phyloP scores from a whole-genome alignment of 1,284 basidiomycete species.

The Kalmanozyma brasiliensis region DNA sequence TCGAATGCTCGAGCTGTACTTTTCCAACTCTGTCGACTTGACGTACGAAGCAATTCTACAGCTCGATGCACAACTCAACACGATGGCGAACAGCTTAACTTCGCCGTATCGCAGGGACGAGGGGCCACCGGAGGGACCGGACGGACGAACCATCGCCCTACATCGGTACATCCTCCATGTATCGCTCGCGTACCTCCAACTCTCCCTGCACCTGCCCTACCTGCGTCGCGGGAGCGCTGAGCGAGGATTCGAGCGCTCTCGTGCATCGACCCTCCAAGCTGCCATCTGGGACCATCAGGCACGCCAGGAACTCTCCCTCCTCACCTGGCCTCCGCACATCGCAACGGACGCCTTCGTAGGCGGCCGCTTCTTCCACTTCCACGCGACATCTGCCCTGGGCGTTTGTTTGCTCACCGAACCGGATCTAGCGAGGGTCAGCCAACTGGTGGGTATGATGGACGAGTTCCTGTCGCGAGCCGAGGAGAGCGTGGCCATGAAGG shows the following conservation, averaged over 20 bases:
- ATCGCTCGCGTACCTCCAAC: too few species aligned
- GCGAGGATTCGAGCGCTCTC: background rate
- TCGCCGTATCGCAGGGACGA: constrained; percentile 3
- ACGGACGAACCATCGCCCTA: too few species aligned
- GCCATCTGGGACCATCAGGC: constrained; percentile 13
- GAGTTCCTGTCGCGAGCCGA: constrained; percentile 16
- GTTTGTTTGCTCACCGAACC: constrained; percentile 25
- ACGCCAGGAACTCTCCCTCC: background rate
- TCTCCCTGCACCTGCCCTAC: too few species aligned
- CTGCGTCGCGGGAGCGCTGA: too few species aligned
- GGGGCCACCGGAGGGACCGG: too few species aligned
- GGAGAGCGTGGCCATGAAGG: constrained; percentile 14
- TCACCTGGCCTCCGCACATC: constrained; percentile 19
- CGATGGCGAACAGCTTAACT: constrained; percentile 1
- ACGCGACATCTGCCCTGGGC: constrained; percentile 25
- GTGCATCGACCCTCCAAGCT: constrained; percentile 11
- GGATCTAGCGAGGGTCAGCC: background rate
- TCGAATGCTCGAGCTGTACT: constrained; percentile 12
- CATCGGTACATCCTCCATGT: too few species aligned
- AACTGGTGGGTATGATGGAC: constrained; percentile 11
- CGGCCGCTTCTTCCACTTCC: constrained; percentile 29
- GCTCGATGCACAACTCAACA: constrained; percentile 12
- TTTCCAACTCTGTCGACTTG: constrained; percentile 15
- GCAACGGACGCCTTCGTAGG: constrained; percentile 24
- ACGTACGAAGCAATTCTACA: constrained; percentile 2